These are phyloP conservation scores for Apodospora peruviana DNA, from an alignment of 495 filamentous ascomycete genomes.

Conservation along the genomic window DNA sequence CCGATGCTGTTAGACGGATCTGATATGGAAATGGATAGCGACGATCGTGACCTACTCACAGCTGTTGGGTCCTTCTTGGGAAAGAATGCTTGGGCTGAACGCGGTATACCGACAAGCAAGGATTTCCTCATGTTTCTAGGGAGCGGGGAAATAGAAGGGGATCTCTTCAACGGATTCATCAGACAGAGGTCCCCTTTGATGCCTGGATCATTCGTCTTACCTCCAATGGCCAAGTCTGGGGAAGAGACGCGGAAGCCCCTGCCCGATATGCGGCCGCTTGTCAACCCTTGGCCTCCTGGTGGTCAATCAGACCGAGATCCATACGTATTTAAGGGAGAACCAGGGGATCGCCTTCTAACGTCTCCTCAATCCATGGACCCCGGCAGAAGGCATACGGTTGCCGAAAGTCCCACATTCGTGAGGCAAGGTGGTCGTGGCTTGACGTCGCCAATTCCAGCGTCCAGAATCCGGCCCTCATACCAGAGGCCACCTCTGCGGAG, in stretches of 20 bases:
- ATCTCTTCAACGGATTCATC: constrained; percentile 39
- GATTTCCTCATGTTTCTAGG: constrained; percentile 42
- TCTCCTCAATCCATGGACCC: constrained; percentile 28
- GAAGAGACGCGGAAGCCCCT: constrained; percentile 36
- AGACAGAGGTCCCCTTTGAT: constrained; percentile 34
- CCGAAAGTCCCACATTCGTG: constrained; percentile 38
- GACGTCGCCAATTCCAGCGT: constrained; percentile 32
- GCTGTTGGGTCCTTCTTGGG: constrained; percentile 28
- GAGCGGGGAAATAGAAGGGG: constrained; percentile 35
- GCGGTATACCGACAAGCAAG: constrained; percentile 35
- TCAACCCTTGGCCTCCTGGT: constrained; percentile 30
- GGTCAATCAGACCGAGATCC: constrained; percentile 21
- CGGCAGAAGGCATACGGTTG: constrained; percentile 43
- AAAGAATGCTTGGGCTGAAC: constrained; percentile 36
- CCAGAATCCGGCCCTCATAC: constrained; percentile 65
- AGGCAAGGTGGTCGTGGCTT: constrained; percentile 31
- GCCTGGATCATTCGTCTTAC: constrained; percentile 23
- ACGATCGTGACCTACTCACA: constrained; percentile 31
- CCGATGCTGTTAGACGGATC: constrained; percentile 38
- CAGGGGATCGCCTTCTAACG: constrained; percentile 24
- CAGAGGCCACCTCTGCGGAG: constrained; percentile 72
- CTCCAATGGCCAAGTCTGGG: constrained; percentile 22
- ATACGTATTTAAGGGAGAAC: constrained; percentile 28
- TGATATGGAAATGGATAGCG: constrained; percentile 25
- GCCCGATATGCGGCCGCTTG: constrained; percentile 35